Evolutionary conservation across 345 rosid species (phyloP).

Genomic region (Atalantia buxifolia): DNA sequence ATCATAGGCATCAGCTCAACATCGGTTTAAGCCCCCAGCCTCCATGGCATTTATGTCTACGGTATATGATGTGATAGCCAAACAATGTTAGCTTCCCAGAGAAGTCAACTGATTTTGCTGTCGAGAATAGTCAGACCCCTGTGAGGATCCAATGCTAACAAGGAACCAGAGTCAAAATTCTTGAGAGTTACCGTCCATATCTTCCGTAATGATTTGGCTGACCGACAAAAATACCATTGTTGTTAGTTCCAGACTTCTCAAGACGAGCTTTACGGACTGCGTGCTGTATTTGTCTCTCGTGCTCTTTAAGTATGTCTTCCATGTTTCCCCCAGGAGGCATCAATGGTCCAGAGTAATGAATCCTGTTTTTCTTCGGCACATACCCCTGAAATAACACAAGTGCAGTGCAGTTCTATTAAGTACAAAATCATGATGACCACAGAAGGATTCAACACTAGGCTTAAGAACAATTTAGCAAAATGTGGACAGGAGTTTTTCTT

Average conservation of each 20-base stretch:
- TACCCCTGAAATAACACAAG: constrained; percentile 45
- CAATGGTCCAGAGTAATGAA: constrained; percentile 88
- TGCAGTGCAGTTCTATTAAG: neutral
- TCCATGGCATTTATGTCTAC: neutral
- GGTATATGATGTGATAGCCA: neutral
- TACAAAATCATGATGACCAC: neutral
- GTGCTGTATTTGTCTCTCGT: constrained; percentile 87
- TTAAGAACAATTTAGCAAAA: neutral
- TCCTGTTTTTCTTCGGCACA: constrained; percentile 64
- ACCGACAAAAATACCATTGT: constrained; percentile 25
- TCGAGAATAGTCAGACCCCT: neutral
- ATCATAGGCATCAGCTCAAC: neutral
- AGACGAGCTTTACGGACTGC: constrained; percentile 80
- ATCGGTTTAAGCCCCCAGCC: neutral
- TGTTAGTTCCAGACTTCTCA: constrained; percentile 51
- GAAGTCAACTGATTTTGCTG: constrained; percentile 1
- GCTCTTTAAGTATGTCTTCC: constrained; percentile 82
- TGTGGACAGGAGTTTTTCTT: neutral
- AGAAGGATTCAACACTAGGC: neutral
- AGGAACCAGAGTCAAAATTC: constrained; percentile 1
- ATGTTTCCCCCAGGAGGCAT: constrained; percentile 87
- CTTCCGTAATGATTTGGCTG: constrained; percentile 24
- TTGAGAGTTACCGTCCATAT: constrained; percentile 10
- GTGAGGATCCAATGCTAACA: constrained; percentile 1
- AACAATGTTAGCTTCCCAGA: neutral